Evolutionary conservation across 2,329 filamentous ascomycete genomes (phyloP), one percentile per base, ranked within the genome.

Genomic region (Emergomyces orientalis): DNA sequence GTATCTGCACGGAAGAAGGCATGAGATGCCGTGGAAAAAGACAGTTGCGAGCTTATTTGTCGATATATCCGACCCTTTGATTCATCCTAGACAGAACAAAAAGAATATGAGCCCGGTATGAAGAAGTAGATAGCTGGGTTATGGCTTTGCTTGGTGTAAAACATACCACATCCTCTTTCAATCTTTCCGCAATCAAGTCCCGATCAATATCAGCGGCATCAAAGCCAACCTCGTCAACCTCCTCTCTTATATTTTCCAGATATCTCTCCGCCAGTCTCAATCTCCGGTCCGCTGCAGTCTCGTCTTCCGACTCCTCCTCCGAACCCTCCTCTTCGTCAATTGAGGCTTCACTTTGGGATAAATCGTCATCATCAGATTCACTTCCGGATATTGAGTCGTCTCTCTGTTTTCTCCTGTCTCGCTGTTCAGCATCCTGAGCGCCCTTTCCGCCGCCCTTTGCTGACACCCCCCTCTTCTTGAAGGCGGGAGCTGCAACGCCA

Each of bases 161-260:
- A 75, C 77, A 68, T 78, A 79, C 87, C 52, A 94, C 90, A 73
- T 97, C 94, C 77, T 97, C 91, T 75, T 93, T 87, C 69, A 99
- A 79, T 69, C 92, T 82, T 75, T 96, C 90, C 51, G 93, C 91
- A 70, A 99, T 92, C 69, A 97, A 79, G 72, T 99, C 94, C 64
- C 88, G 84, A 77, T 97, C 94, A 63, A 99, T 89, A 61, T 97
- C 90, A 69, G 88, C 91, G 8, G 94, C 94, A 76, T 99, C 91
- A 72, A 97, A 99, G 47, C 91, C 94, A 61, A 83, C 83, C 67
- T 91, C 88, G 69, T 95, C 88, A 63, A 91, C 86, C 68, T 96
- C 89, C 70, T 89, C 84, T 70, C 88, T 86, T 65, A 97, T 86
- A 73, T 96, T 96, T 62, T 96, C 88, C 62, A 99, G 83, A 74